Conservation (phyloP, 1,284 basidiomycete genomes). For the Somion occarium region DNA sequence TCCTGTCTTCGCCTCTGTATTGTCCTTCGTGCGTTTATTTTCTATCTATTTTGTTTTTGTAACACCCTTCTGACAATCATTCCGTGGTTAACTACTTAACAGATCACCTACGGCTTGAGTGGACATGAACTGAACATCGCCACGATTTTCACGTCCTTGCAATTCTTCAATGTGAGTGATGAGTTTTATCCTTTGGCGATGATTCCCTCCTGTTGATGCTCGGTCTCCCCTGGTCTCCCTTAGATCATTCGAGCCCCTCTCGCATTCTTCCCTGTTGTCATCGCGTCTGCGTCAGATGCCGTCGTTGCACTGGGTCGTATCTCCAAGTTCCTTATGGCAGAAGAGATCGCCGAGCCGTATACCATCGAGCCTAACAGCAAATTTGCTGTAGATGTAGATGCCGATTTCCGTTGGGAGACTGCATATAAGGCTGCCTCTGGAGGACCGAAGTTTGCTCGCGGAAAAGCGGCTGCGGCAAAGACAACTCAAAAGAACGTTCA, state of each 20-base stretch:
- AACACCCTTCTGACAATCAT: background rate
- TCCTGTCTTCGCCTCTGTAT: conserved; percentile 63
- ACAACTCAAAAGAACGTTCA: conserved; percentile 6
- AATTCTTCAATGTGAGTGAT: conserved; percentile 65
- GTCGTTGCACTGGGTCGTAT: conserved; percentile 60
- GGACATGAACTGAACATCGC: conserved; percentile 65
- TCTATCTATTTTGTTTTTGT: too few species aligned
- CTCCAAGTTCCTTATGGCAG: conserved; percentile 54
- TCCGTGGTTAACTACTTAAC: background rate
- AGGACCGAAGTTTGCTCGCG: conserved; percentile 17
- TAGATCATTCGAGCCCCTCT: conserved; percentile 56
- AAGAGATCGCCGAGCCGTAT: conserved; percentile 56
- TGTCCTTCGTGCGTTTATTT: conserved; percentile 58
- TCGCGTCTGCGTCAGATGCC: conserved; percentile 51
- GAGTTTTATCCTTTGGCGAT: too few species aligned
- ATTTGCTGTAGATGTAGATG: conserved; percentile 53
- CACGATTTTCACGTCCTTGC: conserved; percentile 69
- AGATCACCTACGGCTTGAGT: conserved; percentile 68
- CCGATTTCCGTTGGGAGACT: conserved; percentile 68
- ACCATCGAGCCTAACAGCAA: conserved; percentile 37
- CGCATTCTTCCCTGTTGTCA: conserved; percentile 46
- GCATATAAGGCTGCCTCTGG: conserved; percentile 29
- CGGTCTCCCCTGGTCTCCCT: background rate
- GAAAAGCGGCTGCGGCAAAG: conserved; percentile 6
- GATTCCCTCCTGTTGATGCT: background rate